These are phyloP conservation scores for Bolboschoenus planiculmis DNA, from an alignment of 176 grass and related monocot species.

Conservation along the genomic window DNA sequence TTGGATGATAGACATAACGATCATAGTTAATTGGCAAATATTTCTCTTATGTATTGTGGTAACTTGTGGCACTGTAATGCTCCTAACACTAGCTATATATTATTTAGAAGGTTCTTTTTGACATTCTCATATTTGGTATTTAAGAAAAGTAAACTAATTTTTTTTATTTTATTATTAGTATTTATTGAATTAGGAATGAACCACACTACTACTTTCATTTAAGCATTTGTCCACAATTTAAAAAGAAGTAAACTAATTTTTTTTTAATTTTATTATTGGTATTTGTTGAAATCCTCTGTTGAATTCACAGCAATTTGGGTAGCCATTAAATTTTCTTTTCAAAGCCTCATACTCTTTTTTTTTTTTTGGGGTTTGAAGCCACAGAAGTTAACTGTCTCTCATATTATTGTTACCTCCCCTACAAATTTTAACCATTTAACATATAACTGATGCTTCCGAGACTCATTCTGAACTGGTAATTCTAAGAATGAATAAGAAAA, in stretches of 20 bases:
- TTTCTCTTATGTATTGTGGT: not conserved
- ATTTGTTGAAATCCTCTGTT: not conserved
- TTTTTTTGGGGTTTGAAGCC: not conserved
- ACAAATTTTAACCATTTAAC: not conserved
- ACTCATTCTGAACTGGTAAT: not conserved
- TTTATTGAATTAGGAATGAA: not conserved
- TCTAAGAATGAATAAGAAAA: not conserved
- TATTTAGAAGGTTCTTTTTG: too few relatives aligned
- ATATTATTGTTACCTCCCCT: not conserved
- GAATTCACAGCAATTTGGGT: not conserved
- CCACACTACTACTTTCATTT: not conserved
- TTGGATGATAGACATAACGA: not conserved
- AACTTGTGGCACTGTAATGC: not conserved
- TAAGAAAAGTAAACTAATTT: not conserved
- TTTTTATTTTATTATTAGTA: not conserved
- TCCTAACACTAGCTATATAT: too few relatives aligned
- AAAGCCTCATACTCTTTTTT: not conserved
- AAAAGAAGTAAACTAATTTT: too few relatives aligned
- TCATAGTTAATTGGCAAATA: not conserved
- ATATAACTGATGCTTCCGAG: not conserved
- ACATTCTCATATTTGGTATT: not conserved
- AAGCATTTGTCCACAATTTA: not conserved
- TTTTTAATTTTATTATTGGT: too few relatives aligned
- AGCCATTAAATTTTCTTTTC: not conserved
- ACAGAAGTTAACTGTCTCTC: not conserved